Evolutionary conservation across 768 basidiomycete genomes (phyloP).

Genomic region (Lactarius hengduanensis): DNA sequence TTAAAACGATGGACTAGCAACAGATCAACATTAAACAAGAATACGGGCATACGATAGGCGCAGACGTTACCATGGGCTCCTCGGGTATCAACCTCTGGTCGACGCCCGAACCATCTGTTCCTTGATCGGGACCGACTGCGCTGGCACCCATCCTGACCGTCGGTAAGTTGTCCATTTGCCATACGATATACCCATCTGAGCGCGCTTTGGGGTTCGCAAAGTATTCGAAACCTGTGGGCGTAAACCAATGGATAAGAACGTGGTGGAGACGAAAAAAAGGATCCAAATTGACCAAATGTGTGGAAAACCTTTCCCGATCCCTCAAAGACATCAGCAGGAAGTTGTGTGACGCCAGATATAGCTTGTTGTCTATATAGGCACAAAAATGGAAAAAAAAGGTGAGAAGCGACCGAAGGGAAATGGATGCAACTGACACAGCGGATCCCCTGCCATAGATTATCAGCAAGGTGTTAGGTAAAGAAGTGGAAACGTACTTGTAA

Average conservation of each 20-base stretch:
- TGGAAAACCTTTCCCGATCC: slow-evolving; percentile 53
- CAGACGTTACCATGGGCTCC: slow-evolving; percentile 47
- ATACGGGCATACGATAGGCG: not conserved
- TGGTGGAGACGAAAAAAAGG: not conserved
- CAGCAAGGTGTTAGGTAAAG: not conserved
- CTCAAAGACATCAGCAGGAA: slow-evolving; percentile 56
- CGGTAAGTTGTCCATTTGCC: slow-evolving; percentile 61
- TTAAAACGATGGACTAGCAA: slow-evolving; percentile 50
- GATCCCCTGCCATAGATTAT: slow-evolving; percentile 41
- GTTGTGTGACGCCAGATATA: slow-evolving; percentile 45
- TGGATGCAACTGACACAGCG: slow-evolving; percentile 40
- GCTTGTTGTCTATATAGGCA: slow-evolving; percentile 44
- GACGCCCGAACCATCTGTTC: slow-evolving; percentile 47
- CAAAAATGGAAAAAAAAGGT: not conserved
- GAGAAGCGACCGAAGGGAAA: slow-evolving; percentile 1
- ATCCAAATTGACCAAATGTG: slow-evolving; percentile 41
- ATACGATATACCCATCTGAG: slow-evolving; percentile 64
- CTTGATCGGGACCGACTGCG: slow-evolving; percentile 51
- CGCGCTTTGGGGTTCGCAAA: slow-evolving; percentile 58
- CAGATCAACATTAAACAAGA: slow-evolving; percentile 2
- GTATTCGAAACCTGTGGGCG: slow-evolving; percentile 65
- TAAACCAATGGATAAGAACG: slow-evolving; percentile 3
- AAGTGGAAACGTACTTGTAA: slow-evolving; percentile 36
- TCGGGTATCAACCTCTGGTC: slow-evolving; percentile 57
- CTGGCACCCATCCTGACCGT: slow-evolving; percentile 52